Percentiles rank a stretch among this genome's conserved stretches.
phyloP scores from a whole-genome alignment of 805 yeast species.

The Candida rishiriensis region DNA sequence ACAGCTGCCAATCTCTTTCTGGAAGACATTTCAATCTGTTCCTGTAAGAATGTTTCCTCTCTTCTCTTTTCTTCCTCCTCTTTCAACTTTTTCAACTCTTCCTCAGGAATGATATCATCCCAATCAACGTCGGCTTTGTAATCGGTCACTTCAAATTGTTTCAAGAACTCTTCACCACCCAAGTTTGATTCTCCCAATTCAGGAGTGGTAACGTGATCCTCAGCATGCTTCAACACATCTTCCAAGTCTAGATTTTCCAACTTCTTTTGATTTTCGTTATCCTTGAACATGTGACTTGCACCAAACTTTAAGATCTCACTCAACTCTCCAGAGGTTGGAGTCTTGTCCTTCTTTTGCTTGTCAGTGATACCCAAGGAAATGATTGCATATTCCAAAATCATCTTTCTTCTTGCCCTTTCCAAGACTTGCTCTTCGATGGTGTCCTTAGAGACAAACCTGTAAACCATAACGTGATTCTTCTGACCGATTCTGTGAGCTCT shows the following conservation, averaged over 20 bases:
- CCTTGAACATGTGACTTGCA: slow-evolving; percentile 97
- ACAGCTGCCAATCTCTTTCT: slow-evolving; percentile 70
- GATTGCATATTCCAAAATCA: slow-evolving; percentile 97
- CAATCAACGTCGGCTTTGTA: slow-evolving; percentile 97
- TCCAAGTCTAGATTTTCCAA: slow-evolving; percentile 92
- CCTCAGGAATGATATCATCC: slow-evolving; percentile 98
- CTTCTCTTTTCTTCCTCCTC: slow-evolving; percentile 84
- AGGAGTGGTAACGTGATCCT: slow-evolving; percentile 94
- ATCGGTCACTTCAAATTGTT: slow-evolving; percentile 97
- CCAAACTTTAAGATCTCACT: slow-evolving; percentile 95
- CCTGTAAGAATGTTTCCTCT: slow-evolving; percentile 82
- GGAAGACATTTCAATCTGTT: slow-evolving; percentile 83
- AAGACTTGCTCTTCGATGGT: slow-evolving; percentile 97
- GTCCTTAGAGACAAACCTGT: slow-evolving; percentile 95
- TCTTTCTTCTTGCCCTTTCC: slow-evolving; percentile 95
- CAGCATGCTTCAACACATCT: slow-evolving; percentile 94
- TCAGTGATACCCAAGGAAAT: slow-evolving; percentile 95
- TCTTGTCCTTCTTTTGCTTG: slow-evolving; percentile 41
- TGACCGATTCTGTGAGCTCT: slow-evolving; percentile 99
- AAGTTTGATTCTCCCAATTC: slow-evolving; percentile 95
- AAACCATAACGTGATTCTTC: slow-evolving; percentile 95
- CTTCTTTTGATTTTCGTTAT: slow-evolving; percentile 89
- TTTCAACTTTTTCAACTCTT: slow-evolving; percentile 80
- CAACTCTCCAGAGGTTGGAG: slow-evolving; percentile 78
- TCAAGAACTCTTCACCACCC: slow-evolving; percentile 96